phyloP scores from a whole-genome alignment of 352 stramenopile genomes.

The Pythium aquatile region DNA sequence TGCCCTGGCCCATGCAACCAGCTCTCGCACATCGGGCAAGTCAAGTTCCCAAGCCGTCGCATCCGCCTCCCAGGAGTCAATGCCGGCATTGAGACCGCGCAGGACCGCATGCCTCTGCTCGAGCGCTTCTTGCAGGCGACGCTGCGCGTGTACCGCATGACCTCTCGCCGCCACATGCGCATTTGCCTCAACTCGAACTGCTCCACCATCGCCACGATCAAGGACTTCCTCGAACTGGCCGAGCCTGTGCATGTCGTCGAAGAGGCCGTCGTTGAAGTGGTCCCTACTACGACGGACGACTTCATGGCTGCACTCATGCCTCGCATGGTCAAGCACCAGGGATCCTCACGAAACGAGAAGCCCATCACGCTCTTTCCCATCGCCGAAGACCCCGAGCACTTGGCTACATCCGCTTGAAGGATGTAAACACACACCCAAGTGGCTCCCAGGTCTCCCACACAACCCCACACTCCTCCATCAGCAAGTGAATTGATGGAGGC shows the following conservation, averaged over 20 bases:
- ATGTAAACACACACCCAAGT: neutral
- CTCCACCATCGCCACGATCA: constrained; percentile 37
- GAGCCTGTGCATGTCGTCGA: neutral
- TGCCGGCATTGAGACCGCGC: constrained; percentile 29
- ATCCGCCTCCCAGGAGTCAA: constrained; percentile 24
- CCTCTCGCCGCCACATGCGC: constrained; percentile 42
- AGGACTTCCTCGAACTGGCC: constrained; percentile 36
- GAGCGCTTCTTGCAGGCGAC: constrained; percentile 52
- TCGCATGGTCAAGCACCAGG: neutral
- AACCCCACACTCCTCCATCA: neutral
- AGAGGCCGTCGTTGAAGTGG: constrained; percentile 1
- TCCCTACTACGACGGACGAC: neutral
- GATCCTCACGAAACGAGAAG: neutral
- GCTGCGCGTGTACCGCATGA: constrained; percentile 42
- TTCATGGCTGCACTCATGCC: neutral
- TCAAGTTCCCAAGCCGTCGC: constrained; percentile 55
- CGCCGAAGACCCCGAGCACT: neutral
- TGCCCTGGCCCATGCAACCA: constrained; percentile 32
- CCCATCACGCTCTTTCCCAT: neutral
- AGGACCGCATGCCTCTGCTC: constrained; percentile 35
- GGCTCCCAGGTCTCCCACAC: neutral
- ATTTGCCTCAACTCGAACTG: constrained; percentile 58
- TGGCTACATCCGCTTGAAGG: neutral
- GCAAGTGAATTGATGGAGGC: constrained; percentile 1
- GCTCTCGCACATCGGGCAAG: constrained; percentile 29